These are phyloP conservation scores for Gentiana straminea DNA, from an alignment of 257 asterid species.

Conservation along the genomic window DNA sequence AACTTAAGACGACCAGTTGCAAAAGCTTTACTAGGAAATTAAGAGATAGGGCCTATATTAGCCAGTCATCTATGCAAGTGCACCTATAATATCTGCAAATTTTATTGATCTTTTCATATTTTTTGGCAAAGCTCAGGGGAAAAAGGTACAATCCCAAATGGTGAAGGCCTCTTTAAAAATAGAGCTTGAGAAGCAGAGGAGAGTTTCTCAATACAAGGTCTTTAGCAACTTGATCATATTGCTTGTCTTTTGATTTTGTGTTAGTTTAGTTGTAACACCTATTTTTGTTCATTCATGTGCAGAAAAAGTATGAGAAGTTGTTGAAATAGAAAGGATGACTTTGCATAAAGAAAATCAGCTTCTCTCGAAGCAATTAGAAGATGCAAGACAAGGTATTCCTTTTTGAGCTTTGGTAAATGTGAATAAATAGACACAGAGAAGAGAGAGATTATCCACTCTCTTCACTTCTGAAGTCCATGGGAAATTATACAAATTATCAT, in stretches of 20 bases:
- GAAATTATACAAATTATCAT: too few relatives aligned
- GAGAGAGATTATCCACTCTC: too few relatives aligned
- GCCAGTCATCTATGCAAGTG: too few relatives aligned
- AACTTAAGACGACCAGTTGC: too few relatives aligned
- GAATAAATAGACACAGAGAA: too few relatives aligned
- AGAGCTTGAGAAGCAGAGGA: slow-evolving; percentile 27
- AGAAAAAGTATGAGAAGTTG: slow-evolving; percentile 37
- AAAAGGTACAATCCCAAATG: too few relatives aligned
- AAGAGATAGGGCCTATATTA: too few relatives aligned
- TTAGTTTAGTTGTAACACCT: neutral
- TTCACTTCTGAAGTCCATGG: too few relatives aligned
- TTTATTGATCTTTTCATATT: too few relatives aligned
- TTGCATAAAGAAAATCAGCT: slow-evolving; percentile 43
- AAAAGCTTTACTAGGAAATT: too few relatives aligned
- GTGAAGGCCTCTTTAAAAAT: slow-evolving; percentile 38
- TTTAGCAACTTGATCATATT: neutral
- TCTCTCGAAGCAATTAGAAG: slow-evolving; percentile 67
- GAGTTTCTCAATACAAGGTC: slow-evolving; percentile 21
- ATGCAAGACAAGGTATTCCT: slow-evolving; percentile 39
- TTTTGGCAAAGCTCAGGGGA: too few relatives aligned
- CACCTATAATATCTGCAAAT: too few relatives aligned
- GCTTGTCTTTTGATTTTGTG: neutral
- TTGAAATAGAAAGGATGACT: slow-evolving; percentile 53
- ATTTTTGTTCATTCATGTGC: neutral
- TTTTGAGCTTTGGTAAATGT: neutral